Conservation (phyloP, 768 basidiomycete genomes). For the Tubosaeta sp. region DNA sequence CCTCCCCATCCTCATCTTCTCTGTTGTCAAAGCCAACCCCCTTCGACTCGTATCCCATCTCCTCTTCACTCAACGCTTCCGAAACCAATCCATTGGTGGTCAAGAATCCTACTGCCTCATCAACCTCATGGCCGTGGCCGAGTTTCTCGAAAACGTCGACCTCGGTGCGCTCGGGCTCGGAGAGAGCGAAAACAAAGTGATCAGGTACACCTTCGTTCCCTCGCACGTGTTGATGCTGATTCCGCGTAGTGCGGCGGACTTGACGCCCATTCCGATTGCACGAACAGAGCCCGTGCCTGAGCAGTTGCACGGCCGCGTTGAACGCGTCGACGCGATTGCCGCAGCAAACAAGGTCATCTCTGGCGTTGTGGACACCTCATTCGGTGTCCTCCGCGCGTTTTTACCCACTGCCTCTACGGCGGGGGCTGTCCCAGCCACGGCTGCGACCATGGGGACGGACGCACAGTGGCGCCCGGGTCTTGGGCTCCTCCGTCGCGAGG, state of each 20-base stretch:
- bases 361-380: conserved; percentile 87
- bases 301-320: conserved; percentile 67
- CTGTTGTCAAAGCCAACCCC: conserved; percentile 92
- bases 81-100: conserved; percentile 35
- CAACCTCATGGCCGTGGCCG: conserved; percentile 92
- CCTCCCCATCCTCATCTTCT: conserved; percentile 88
- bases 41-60: conserved; percentile 62
- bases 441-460: too few relatives aligned
- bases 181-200: conserved; percentile 50
- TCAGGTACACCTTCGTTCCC: conserved; percentile 43
- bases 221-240: background rate
- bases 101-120: conserved; percentile 93
- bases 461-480: conserved; percentile 41
- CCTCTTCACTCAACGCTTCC: conserved; percentile 32
- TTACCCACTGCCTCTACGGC: conserved; percentile 40
- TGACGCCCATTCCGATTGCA: conserved; percentile 75
- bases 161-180: conserved; percentile 64
- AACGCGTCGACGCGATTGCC: conserved; percentile 72
- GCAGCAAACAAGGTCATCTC: conserved; percentile 75
- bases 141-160: conserved; percentile 95
- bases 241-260: conserved; percentile 58
- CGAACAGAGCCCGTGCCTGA: conserved; percentile 43
- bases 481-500: conserved; percentile 68
- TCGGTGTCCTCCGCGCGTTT: conserved; percentile 79
- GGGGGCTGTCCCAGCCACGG: background rate